Conservation (phyloP, 495 filamentous ascomycete species). For the Geopyxis carbonaria region DNA sequence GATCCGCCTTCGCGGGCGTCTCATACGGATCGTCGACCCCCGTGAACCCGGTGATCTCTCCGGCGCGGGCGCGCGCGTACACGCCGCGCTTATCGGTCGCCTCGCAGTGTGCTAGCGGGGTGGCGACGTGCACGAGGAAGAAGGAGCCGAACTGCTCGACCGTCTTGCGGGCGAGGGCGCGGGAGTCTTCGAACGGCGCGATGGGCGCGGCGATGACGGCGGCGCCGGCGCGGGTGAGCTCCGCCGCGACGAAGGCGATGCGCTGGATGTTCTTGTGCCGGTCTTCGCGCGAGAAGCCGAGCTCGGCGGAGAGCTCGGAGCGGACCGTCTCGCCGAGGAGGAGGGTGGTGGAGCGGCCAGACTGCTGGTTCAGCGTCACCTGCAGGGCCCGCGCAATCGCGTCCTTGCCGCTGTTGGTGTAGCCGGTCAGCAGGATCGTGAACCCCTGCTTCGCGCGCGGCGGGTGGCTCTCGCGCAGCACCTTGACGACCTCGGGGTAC, state of each 20-base stretch:
- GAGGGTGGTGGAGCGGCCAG: slow-evolving; percentile 82
- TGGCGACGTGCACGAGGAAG: slow-evolving; percentile 89
- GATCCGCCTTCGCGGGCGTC: slow-evolving; percentile 58
- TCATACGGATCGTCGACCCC: slow-evolving; percentile 98
- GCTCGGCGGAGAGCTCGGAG: slow-evolving; percentile 78
- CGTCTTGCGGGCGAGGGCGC: slow-evolving; percentile 59
- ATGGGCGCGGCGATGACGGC: slow-evolving; percentile 97
- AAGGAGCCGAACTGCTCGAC: slow-evolving; percentile 78
- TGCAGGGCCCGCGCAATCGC: slow-evolving; percentile 88
- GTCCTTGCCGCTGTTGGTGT: slow-evolving; percentile 92
- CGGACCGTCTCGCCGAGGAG: slow-evolving; percentile 91
- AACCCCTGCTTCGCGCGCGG: slow-evolving; percentile 80
- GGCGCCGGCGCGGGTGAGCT: slow-evolving; percentile 80
- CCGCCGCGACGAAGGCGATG: slow-evolving; percentile 88
- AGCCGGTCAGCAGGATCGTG: slow-evolving; percentile 94
- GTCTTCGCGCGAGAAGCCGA: slow-evolving; percentile 87
- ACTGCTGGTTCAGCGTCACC: slow-evolving; percentile 96
- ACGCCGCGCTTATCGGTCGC: slow-evolving; percentile 87
- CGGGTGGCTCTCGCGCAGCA: slow-evolving; percentile 86
- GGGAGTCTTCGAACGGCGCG: slow-evolving; percentile 68
- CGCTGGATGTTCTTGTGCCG: slow-evolving; percentile 89
- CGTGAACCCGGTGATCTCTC: slow-evolving; percentile 96
- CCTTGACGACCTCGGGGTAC: slow-evolving; percentile 93
- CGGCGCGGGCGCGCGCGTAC: slow-evolving; percentile 64
- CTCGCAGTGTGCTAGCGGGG: slow-evolving; percentile 79